phyloP scores from a whole-genome alignment of 192 early-diverging fungal species.

The Coemansia aciculifera region DNA sequence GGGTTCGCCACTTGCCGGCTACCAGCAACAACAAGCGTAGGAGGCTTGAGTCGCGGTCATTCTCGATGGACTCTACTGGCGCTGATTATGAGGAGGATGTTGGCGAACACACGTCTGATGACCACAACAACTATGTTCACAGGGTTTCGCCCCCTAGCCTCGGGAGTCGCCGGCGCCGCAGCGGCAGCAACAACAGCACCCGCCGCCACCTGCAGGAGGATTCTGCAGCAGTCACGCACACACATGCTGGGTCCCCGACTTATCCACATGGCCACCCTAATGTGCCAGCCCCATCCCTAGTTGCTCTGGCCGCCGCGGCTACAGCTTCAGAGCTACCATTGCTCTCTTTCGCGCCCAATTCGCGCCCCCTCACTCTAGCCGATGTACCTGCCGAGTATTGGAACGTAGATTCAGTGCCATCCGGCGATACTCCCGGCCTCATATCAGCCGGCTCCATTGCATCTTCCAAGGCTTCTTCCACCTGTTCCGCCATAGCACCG shows the following conservation, averaged over 20 bases:
- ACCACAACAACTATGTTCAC: neutral
- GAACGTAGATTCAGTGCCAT: neutral
- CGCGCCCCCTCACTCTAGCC: neutral
- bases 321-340: neutral
- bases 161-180: neutral
- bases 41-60: neutral
- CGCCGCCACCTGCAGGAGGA: neutral
- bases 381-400: neutral
- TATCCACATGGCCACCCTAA: neutral
- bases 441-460: neutral
- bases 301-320: neutral
- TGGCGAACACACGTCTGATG: too few species aligned
- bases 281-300: neutral
- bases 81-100: too few species aligned
- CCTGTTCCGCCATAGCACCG: conserved; percentile 9
- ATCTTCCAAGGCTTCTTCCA: conserved; percentile 24
- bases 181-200: neutral
- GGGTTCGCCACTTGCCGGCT: neutral
- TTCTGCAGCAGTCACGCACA: neutral
- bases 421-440: conserved; percentile 20
- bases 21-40: neutral
- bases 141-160: neutral
- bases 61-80: neutral
- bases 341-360: neutral
- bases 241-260: neutral